Percentiles rank a stretch among this genome's conserved stretches.
These are phyloP conservation scores for Tetraselmis striata DNA, from an alignment of 139 green algal species.

Conservation along the genomic window DNA sequence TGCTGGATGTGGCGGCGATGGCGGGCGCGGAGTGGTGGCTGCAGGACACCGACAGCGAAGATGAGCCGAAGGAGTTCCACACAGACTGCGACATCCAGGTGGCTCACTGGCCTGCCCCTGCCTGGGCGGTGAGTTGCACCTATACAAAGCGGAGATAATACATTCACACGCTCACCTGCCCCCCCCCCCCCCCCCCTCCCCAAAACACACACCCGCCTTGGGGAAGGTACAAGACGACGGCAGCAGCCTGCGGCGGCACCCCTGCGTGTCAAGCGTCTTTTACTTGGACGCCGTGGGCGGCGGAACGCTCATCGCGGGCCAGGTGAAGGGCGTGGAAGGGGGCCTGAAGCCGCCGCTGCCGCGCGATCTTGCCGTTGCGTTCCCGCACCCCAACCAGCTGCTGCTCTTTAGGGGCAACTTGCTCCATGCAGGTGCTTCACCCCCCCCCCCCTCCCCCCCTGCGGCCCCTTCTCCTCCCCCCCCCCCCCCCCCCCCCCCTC, in stretches of 20 bases:
- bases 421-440: neutral
- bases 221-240: too few relatives aligned
- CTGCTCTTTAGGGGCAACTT: neutral
- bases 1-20: neutral
- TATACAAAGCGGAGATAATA: too few relatives aligned
- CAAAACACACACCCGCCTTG: too few relatives aligned
- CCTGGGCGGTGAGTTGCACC: too few relatives aligned
- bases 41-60: slow-evolving; percentile 12
- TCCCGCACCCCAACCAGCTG: neutral
- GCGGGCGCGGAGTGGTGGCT: slow-evolving; percentile 15
- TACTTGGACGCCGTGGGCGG: neutral
- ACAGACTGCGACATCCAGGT: slow-evolving; percentile 15
- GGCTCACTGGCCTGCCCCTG: too few relatives aligned
- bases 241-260: neutral
- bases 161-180: too few relatives aligned
- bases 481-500: neutral
- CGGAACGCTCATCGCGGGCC: neutral
- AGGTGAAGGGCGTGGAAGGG: neutral
- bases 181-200: too few relatives aligned
- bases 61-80: slow-evolving; percentile 16
- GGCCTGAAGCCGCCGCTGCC: neutral
- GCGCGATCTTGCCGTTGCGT: neutral
- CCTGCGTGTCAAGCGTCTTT: neutral
- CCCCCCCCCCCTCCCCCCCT: too few relatives aligned
- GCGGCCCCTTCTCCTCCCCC: neutral